Percentiles rank a stretch among this genome's conserved stretches.
Conservation (phyloP, 192 early-diverging fungal genomes). For the Dimargaris verticillata region DNA sequence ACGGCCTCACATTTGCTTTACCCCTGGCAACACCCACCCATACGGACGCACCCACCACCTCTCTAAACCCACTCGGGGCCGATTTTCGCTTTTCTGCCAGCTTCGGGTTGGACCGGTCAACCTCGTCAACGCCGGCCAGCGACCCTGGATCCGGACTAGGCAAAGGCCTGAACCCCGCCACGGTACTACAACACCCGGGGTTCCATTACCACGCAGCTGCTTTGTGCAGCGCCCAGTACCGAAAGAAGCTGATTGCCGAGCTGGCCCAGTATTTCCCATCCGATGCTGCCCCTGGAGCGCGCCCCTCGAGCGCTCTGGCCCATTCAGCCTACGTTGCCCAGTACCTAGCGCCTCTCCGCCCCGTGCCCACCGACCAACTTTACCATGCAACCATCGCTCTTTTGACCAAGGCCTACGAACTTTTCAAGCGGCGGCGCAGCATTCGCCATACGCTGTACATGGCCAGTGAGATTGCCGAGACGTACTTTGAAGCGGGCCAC, state of each 20-base stretch:
- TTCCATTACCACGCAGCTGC: slow-evolving; percentile 70
- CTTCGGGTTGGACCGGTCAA: not conserved
- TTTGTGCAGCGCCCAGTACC: slow-evolving; percentile 50
- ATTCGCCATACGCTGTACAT: slow-evolving; percentile 70
- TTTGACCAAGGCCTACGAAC: slow-evolving; percentile 82
- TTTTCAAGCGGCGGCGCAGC: slow-evolving; percentile 55
- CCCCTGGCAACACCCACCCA: not conserved
- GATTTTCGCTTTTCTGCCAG: not conserved
- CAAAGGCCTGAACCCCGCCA: slow-evolving; percentile 37
- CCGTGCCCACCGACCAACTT: not conserved
- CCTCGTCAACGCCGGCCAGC: not conserved
- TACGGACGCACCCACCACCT: not conserved
- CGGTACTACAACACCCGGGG: slow-evolving; percentile 70
- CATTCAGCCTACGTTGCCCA: not conserved
- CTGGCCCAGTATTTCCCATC: not conserved
- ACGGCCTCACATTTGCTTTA: not conserved
- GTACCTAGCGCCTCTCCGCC: not conserved
- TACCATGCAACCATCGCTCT: slow-evolving; percentile 48
- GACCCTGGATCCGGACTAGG: not conserved
- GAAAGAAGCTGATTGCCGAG: slow-evolving; percentile 33
- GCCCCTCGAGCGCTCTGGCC: too few relatives aligned
- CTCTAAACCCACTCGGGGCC: not conserved
- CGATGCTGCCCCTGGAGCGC: not conserved
- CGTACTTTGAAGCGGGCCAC: slow-evolving; percentile 59
- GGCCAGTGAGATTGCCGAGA: slow-evolving; percentile 72